phyloP scores from a whole-genome alignment of 768 basidiomycete species.

The Mycena galericulata region DNA sequence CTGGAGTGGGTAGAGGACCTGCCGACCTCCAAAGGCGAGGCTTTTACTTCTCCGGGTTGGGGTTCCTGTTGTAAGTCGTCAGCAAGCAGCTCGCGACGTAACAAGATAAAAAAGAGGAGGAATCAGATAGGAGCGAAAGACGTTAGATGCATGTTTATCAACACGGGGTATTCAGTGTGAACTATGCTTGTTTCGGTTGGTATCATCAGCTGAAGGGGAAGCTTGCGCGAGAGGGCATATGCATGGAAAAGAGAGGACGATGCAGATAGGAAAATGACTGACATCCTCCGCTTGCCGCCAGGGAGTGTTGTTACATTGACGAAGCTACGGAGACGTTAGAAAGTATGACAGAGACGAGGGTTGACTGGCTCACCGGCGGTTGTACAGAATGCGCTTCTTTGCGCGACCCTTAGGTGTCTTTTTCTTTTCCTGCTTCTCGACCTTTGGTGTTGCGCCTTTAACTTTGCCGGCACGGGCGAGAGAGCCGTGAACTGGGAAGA shows the following conservation, averaged over 20 bases:
- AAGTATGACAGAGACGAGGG: conserved; percentile 12
- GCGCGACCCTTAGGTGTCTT: conserved; percentile 97
- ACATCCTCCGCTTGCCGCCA: conserved; percentile 97
- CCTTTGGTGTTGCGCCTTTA: conserved; percentile 98
- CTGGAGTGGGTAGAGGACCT: conserved; percentile 20
- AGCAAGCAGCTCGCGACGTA: conserved; percentile 34
- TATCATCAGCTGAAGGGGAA: conserved; percentile 63
- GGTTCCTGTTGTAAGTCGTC: conserved; percentile 59
- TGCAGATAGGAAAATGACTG: conserved; percentile 55
- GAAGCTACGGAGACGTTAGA: conserved; percentile 63
- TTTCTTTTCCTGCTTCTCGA: conserved; percentile 99
- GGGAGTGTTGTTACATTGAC: conserved; percentile 93
- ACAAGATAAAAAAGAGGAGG: conserved; percentile 27
- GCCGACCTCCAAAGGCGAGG: conserved; percentile 25
- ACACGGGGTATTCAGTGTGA: conserved; percentile 94
- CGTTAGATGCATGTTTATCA: conserved; percentile 87
- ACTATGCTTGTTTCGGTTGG: conserved; percentile 82
- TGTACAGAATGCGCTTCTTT: conserved; percentile 95
- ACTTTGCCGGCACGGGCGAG: conserved; percentile 99
- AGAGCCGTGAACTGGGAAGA: conserved; percentile 91
- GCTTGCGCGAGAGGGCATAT: neutral
- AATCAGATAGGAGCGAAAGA: conserved; percentile 99
- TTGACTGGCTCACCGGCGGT: conserved; percentile 75
- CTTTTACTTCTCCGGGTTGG: conserved; percentile 73
- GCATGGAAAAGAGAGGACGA: conserved; percentile 20